A percentile compares a stretch with the other conserved stretches of the same genome.
Evolutionary conservation across 495 filamentous ascomycete species (phyloP).

Genomic region (Neurospora sp.): DNA sequence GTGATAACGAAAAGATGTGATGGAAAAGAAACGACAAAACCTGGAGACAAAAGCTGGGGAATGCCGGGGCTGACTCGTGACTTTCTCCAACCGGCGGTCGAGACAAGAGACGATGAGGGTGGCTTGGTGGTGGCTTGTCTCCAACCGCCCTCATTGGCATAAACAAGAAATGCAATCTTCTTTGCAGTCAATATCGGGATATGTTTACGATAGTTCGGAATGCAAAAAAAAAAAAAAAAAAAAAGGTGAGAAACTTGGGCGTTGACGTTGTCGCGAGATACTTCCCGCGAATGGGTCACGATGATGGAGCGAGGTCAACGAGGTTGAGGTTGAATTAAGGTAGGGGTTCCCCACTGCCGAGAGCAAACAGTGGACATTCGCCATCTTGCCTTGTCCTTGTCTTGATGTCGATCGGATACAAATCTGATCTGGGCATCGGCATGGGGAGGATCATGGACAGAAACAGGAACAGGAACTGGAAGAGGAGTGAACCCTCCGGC

Average conservation of each 20-base stretch:
- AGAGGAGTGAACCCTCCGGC: neutral
- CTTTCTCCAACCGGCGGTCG: neutral
- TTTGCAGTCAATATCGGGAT: neutral
- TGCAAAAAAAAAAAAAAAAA: neutral
- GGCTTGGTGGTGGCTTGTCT: neutral
- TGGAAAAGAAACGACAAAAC: neutral
- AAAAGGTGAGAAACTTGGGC: neutral
- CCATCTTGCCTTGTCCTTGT: neutral
- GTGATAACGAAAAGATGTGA: neutral
- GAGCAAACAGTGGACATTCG: neutral
- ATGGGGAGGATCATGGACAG: neutral
- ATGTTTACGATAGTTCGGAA: neutral
- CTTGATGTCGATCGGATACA: neutral
- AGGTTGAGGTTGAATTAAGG: neutral
- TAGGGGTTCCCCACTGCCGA: neutral
- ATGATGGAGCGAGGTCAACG: neutral
- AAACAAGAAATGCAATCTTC: neutral
- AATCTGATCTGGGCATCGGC: neutral
- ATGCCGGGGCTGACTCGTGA: neutral
- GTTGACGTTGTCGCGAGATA: neutral
- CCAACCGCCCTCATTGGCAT: neutral
- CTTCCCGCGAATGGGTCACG: neutral
- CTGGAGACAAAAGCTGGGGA: neutral
- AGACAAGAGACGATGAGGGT: neutral
- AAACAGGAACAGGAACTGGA: neutral